These are phyloP conservation scores for Diplodia sapinea DNA, from an alignment of 2,329 filamentous ascomycete species.

Conservation along the genomic window DNA sequence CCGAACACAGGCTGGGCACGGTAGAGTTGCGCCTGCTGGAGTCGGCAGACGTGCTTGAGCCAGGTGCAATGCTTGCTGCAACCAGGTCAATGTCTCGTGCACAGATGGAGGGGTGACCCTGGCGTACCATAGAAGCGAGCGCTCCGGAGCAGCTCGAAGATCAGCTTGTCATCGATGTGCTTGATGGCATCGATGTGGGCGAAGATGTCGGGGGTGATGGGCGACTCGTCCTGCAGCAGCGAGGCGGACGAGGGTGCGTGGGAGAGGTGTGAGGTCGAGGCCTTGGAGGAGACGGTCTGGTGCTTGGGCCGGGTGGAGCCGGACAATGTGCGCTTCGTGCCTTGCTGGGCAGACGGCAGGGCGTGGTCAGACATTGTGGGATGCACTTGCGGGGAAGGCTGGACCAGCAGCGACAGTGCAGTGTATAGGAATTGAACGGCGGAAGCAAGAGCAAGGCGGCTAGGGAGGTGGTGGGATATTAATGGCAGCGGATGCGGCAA, in stretches of 20 bases:
- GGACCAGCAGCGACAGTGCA: slow-evolving; percentile 14
- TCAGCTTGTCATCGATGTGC: slow-evolving; percentile 49
- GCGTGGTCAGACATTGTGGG: neutral
- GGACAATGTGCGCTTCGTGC: slow-evolving; percentile 23
- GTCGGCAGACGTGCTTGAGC: neutral
- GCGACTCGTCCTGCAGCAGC: slow-evolving; percentile 16
- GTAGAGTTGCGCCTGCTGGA: slow-evolving; percentile 10
- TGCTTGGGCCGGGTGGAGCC: slow-evolving; percentile 21
- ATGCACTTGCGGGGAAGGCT: slow-evolving; percentile 1
- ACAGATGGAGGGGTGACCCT: neutral
- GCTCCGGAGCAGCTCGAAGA: slow-evolving; percentile 45
- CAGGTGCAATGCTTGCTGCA: slow-evolving; percentile 10
- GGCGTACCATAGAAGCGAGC: slow-evolving; percentile 48
- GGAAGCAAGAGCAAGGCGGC: neutral
- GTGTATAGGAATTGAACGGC: neutral
- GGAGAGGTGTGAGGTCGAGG: slow-evolving; percentile 36
- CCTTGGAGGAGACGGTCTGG: slow-evolving; percentile 1
- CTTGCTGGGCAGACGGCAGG: slow-evolving; percentile 15
- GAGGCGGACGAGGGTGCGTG: slow-evolving; percentile 35
- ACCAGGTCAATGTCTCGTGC: neutral
- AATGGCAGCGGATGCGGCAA: slow-evolving; percentile 2
- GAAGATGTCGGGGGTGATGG: slow-evolving; percentile 45
- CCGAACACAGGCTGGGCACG: slow-evolving; percentile 20
- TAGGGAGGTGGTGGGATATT: slow-evolving; percentile 17
- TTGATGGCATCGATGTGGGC: slow-evolving; percentile 49